Evolutionary conservation across 2,329 filamentous ascomycete genomes (phyloP).

Genomic region (Daldinia sp.): DNA sequence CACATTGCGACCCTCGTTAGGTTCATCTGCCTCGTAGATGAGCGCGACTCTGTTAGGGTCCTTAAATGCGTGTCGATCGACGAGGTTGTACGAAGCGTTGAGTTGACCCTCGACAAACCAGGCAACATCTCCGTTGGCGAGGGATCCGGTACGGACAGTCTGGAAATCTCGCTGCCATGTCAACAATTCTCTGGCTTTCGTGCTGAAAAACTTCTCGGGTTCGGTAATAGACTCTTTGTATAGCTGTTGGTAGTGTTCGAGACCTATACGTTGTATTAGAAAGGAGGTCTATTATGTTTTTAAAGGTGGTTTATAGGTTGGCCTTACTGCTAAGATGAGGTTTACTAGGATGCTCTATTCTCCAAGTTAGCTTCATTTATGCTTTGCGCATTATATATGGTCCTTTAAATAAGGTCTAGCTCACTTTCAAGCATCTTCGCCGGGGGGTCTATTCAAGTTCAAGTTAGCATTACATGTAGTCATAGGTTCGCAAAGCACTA

Average conservation of each 20-base stretch:
- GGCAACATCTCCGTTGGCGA: conserved; percentile 83
- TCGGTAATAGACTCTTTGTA: conserved; percentile 90
- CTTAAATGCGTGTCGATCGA: conserved; percentile 96
- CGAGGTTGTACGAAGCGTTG: conserved; percentile 97
- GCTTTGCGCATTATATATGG: neutral
- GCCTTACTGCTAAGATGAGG: conserved; percentile 73
- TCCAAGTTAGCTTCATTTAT: conserved; percentile 46
- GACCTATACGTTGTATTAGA: conserved; percentile 57
- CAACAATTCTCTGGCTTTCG: conserved; percentile 86
- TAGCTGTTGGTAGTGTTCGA: conserved; percentile 75
- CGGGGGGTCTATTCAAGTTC: conserved; percentile 65
- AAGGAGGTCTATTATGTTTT: conserved; percentile 3
- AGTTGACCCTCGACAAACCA: conserved; percentile 96
- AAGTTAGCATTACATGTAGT: conserved; percentile 43
- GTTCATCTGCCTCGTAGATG: conserved; percentile 98
- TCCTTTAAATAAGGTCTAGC: conserved; percentile 48
- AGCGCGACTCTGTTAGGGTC: conserved; percentile 94
- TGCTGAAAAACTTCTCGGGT: conserved; percentile 90
- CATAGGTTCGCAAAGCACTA: conserved; percentile 1
- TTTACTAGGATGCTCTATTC: conserved; percentile 75
- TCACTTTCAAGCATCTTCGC: conserved; percentile 76
- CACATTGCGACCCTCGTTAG: conserved; percentile 85
- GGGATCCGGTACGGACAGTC: conserved; percentile 83
- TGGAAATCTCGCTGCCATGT: conserved; percentile 93
- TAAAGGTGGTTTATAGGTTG: neutral